Percentiles rank a stretch among this genome's conserved stretches.
phyloP scores from a whole-genome alignment of 2,329 filamentous ascomycete genomes.

The Sarocladiaceae sp. region DNA sequence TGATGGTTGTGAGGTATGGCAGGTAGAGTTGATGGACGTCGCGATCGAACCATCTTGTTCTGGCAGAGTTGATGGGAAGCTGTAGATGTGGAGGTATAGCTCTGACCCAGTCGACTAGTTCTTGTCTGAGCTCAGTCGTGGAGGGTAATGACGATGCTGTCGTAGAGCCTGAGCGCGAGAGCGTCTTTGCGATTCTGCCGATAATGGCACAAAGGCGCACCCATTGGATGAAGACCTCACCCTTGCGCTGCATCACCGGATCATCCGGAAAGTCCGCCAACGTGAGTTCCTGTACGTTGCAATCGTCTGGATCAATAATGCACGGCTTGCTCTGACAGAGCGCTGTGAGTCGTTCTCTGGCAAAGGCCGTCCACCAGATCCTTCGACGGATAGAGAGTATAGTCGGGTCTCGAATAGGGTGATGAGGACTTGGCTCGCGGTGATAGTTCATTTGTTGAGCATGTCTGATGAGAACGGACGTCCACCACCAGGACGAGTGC shows the following conservation, averaged over 20 bases:
- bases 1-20: conserved; percentile 36
- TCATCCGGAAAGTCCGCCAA: conserved; percentile 33
- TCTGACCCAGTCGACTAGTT: conserved; percentile 30
- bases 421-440: conserved; percentile 26
- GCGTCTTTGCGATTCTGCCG: conserved; percentile 32
- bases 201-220: conserved; percentile 35
- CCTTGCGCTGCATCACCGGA: conserved; percentile 25
- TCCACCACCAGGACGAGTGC: conserved; percentile 43
- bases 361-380: conserved; percentile 40
- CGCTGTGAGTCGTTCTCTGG: conserved; percentile 24
- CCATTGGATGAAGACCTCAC: conserved; percentile 37
- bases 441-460: conserved; percentile 41
- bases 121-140: conserved; percentile 22
- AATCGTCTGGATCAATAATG: conserved; percentile 37
- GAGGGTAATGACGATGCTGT: conserved; percentile 11
- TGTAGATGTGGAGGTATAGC: conserved; percentile 27
- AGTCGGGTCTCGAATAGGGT: conserved; percentile 16
- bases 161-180: conserved; percentile 20
- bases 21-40: conserved; percentile 38
- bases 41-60: conserved; percentile 29
- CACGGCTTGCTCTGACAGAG: conserved; percentile 39
- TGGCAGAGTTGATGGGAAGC: conserved; percentile 24
- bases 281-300: conserved; percentile 32
- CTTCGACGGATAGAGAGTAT: conserved; percentile 25
- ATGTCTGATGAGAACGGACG: conserved; percentile 35